These are phyloP conservation scores for Aspergillus unguis DNA, from an alignment of 2,329 filamentous ascomycete genomes.

Conservation along the genomic window DNA sequence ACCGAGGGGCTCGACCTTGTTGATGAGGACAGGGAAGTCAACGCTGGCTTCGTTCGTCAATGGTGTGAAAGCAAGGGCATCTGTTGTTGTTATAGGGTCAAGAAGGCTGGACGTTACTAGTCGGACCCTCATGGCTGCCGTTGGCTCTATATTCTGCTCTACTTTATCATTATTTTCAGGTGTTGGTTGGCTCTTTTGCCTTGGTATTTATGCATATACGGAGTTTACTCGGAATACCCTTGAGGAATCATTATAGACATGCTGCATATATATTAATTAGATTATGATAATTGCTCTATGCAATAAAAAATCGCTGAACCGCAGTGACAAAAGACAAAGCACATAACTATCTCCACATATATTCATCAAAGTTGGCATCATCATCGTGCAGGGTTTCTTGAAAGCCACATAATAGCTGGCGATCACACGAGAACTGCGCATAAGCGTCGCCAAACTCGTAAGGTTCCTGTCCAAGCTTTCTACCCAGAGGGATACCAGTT, in stretches of 20 bases:
- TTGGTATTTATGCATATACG: slow-evolving; percentile 1
- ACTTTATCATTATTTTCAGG: slow-evolving; percentile 6
- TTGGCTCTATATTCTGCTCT: background rate
- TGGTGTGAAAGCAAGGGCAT: slow-evolving; percentile 90
- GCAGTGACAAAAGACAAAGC: too few relatives aligned
- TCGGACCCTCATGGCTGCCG: background rate
- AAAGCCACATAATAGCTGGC: too few relatives aligned
- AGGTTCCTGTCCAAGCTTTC: background rate
- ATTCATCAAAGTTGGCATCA: too few relatives aligned
- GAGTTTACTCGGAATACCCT: slow-evolving; percentile 5
- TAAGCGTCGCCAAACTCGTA: too few relatives aligned
- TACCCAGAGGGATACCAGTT: background rate
- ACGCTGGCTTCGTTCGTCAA: slow-evolving; percentile 66
- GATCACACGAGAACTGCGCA: too few relatives aligned
- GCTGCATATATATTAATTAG: background rate
- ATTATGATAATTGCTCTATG: background rate
- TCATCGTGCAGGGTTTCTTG: too few relatives aligned
- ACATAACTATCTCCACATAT: too few relatives aligned
- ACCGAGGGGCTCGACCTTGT: slow-evolving; percentile 61
- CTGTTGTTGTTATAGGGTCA: slow-evolving; percentile 63
- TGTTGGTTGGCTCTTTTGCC: background rate
- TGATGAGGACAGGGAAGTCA: slow-evolving; percentile 64
- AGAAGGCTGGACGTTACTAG: slow-evolving; percentile 3
- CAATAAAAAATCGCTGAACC: background rate
- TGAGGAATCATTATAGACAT: background rate